Evolutionary conservation across 2,329 filamentous ascomycete genomes (phyloP).

Genomic region (Scedosporium aurantiacum): DNA sequence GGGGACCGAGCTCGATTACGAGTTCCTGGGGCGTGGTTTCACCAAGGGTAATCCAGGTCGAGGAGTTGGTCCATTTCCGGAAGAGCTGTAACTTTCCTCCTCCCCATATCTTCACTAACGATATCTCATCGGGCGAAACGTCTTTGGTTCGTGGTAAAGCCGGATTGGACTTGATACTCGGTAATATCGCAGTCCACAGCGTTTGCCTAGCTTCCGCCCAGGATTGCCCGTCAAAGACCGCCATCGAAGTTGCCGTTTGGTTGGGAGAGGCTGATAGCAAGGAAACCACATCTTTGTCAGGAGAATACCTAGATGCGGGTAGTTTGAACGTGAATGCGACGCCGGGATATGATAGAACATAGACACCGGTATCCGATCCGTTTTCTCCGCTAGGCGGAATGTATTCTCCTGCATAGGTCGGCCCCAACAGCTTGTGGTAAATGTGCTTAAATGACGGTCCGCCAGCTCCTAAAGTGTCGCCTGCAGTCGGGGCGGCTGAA

Average conservation of each 20-base stretch:
- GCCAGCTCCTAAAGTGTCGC: constrained; percentile 14
- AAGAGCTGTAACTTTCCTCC: constrained; percentile 69
- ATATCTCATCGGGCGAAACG: constrained; percentile 77
- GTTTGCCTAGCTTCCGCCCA: constrained; percentile 74
- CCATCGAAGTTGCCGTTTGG: constrained; percentile 72
- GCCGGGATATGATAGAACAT: constrained; percentile 88
- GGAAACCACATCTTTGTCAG: constrained; percentile 70
- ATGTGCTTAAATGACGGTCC: constrained; percentile 80
- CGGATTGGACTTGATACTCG: constrained; percentile 61
- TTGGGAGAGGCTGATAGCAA: constrained; percentile 70
- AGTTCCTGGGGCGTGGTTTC: constrained; percentile 89
- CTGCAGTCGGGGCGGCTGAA: constrained; percentile 24
- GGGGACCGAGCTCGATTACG: constrained; percentile 80
- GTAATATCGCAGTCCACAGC: constrained; percentile 65
- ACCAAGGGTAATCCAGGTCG: constrained; percentile 64
- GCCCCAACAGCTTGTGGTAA: constrained; percentile 86
- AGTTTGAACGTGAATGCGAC: constrained; percentile 88
- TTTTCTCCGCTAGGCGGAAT: constrained; percentile 44
- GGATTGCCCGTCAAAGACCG: constrained; percentile 79
- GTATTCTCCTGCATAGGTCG: constrained; percentile 90
- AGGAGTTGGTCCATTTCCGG: constrained; percentile 55
- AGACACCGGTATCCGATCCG: constrained; percentile 51
- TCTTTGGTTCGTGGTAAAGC: constrained; percentile 64
- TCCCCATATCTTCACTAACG: constrained; percentile 66
- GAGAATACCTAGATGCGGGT: constrained; percentile 61